Evolutionary conservation across 345 rosid genomes (phyloP).

Genomic region (Euphorbia peplus): DNA sequence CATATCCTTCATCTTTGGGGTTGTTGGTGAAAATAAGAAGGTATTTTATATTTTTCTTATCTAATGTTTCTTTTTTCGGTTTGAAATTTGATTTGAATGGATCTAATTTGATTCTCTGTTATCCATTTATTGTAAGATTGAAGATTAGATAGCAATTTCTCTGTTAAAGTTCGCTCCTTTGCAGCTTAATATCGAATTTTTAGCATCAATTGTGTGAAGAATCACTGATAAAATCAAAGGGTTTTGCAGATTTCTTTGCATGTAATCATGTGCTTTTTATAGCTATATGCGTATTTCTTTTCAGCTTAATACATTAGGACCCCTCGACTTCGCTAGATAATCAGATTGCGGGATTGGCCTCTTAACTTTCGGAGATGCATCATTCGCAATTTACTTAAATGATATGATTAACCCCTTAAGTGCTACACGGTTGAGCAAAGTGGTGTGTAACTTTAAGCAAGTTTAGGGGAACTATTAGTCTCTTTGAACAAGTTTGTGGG

Average conservation of each 20-base stretch:
- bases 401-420: too few species aligned
- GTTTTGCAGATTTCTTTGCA: background rate
- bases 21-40: slow-evolving; percentile 83
- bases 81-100: background rate
- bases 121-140: background rate
- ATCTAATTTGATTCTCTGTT: background rate
- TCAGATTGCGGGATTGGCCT: too few species aligned
- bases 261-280: background rate
- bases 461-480: too few species aligned
- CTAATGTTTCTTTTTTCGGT: too few species aligned
- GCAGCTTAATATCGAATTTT: background rate
- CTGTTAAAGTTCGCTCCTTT: background rate
- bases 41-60: slow-evolving; percentile 27
- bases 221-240: background rate
- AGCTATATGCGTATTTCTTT: background rate
- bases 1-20: slow-evolving; percentile 62
- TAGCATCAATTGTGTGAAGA: background rate
- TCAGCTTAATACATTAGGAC: too few species aligned
- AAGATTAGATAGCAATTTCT: background rate
- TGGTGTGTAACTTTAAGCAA: too few species aligned
- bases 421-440: too few species aligned
- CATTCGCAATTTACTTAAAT: too few species aligned
- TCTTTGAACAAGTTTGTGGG: too few species aligned
- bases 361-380: too few species aligned
- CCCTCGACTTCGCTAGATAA: too few species aligned